Conservation (phyloP, 129 eudicot species). For the Apium graveolens region DNA sequence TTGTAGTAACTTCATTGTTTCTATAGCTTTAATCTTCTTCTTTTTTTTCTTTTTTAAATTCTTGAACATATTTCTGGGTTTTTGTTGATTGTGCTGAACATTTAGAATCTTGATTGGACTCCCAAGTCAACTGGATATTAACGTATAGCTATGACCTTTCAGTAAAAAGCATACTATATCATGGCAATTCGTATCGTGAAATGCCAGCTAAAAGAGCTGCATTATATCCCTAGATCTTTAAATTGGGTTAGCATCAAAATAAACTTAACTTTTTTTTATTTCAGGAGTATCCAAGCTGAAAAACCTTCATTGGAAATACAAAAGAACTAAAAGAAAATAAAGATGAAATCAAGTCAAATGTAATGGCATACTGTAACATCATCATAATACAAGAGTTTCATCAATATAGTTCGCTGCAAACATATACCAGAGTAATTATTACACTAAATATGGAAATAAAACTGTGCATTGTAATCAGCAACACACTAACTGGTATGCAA, state of each 20-base stretch:
- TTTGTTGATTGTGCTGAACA: background rate
- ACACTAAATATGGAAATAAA: no score
- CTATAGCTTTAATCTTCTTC: background rate
- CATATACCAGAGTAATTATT: no score
- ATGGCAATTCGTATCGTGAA: background rate
- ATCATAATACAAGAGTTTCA: no score
- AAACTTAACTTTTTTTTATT: background rate
- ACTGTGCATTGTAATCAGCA: no score
- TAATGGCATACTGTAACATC: no score
- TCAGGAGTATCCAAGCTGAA: background rate
- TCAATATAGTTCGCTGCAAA: no score
- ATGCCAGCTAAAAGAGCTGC: background rate
- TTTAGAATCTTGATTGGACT: background rate
- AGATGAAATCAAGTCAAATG: conserved; percentile 10
- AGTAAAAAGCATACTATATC: background rate
- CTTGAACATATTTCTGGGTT: background rate
- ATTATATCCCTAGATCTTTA: background rate
- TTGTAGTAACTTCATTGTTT: background rate
- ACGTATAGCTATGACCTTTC: background rate
- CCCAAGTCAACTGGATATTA: background rate
- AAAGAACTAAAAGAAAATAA: background rate
- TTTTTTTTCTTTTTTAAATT: background rate
- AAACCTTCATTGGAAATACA: background rate
- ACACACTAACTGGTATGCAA: no score
- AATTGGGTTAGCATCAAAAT: background rate